Base-by-base conservation (phyloP, 2,329 filamentous ascomycete species). In the Hypoxylon sp. region DNA sequence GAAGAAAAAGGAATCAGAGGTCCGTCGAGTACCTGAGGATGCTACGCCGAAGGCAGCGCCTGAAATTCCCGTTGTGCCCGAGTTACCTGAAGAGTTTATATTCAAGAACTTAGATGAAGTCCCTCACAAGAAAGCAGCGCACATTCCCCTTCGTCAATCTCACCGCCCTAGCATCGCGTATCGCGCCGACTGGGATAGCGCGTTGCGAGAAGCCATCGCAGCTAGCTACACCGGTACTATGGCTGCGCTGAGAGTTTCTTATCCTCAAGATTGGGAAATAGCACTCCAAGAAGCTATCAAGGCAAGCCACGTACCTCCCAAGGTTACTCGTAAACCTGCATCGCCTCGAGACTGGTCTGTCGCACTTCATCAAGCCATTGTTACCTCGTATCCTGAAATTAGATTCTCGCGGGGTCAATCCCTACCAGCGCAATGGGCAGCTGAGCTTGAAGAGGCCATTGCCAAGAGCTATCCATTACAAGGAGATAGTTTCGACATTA, bases 351-450 rank as follows among this genome's bases (percentile, higher is more conserved):
- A 80, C 22, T 82, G 81, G 80, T 74, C 76, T 8, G 73, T 74
- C 17, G 83, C 83, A 3, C 78, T 85, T 1, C 67, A 76, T 3
- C 67, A 78, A 54, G 80, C 82, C 17, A 68, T 81, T 24, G 65
- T 73, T 3, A 75, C 77, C 42, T 80, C 80, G 39, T 72, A 74
- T 19, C 78, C 75, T 42, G 60, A 70, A 13, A 39, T 74, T 19
- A 65, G 66, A 19, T 62, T 74, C 47, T 74, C 63, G 13, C 63
- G 72, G 44, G 68, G 72, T 10, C 73, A 75, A 54, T 31, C 68
- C 10, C 60, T 71, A 9, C 65, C 70, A 5, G 54, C 65, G 2
- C 67, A 72, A 47, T 77, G 74, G 76, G 69, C 69, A 3, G 59
- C 67, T 22, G 71, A 70, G 35, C 68, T 77, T 22, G 52, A 67